These are phyloP conservation scores for Holtermannia corniformis DNA, from an alignment of 768 basidiomycete species.

Conservation along the genomic window DNA sequence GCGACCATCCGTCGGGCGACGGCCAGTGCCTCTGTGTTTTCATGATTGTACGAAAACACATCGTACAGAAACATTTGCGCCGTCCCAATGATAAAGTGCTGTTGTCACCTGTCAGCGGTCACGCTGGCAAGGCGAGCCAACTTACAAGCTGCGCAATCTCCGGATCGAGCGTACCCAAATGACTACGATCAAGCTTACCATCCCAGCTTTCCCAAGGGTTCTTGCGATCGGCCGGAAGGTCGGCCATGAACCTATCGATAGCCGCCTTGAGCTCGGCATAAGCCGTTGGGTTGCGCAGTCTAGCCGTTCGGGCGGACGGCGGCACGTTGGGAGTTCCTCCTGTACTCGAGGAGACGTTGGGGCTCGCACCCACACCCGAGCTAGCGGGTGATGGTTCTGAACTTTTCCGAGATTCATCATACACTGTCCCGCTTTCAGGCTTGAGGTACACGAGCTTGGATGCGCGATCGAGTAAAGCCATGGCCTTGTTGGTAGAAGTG, in stretches of 20 bases:
- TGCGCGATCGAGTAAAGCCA: slow-evolving; percentile 24
- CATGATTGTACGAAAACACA: slow-evolving; percentile 15
- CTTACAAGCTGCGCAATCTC: slow-evolving; percentile 23
- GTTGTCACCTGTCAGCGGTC: slow-evolving; percentile 33
- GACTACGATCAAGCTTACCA: slow-evolving; percentile 21
- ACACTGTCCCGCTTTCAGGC: slow-evolving; percentile 26
- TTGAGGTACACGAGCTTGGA: slow-evolving; percentile 29
- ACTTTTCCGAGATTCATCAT: too few species aligned
- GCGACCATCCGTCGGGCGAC: slow-evolving; percentile 19
- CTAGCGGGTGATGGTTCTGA: neutral
- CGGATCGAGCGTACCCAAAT: slow-evolving; percentile 7
- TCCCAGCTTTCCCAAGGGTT: slow-evolving; percentile 28
- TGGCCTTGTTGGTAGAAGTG: slow-evolving; percentile 11
- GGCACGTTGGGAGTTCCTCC: neutral
- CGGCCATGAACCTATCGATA: slow-evolving; percentile 18
- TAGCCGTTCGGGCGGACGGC: slow-evolving; percentile 11
- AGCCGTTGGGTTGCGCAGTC: slow-evolving; percentile 25
- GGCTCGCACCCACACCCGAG: neutral
- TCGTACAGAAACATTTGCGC: slow-evolving; percentile 31
- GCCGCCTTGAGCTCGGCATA: slow-evolving; percentile 25
- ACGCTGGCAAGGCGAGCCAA: slow-evolving; percentile 30
- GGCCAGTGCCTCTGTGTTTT: slow-evolving; percentile 20
- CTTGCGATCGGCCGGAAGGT: slow-evolving; percentile 21
- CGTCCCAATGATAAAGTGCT: slow-evolving; percentile 35
- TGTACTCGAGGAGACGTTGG: neutral